Percentiles rank a stretch among this genome's conserved stretches.
Evolutionary conservation across 371 early-diverging fungal species (phyloP).

Genomic region (Saksenaea vasiformis): DNA sequence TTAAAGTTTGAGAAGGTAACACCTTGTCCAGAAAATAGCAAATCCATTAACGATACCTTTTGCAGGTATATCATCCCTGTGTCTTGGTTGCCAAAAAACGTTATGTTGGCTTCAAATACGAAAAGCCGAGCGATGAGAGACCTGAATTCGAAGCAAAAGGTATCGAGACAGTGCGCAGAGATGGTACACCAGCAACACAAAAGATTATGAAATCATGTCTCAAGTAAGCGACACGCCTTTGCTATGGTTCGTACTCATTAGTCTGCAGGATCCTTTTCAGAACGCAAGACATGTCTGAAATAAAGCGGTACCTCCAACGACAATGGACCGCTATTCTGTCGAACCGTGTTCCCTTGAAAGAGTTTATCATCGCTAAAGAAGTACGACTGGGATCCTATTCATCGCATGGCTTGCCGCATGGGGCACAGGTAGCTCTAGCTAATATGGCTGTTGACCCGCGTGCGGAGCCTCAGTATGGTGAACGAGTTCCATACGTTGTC

Average conservation of each 20-base stretch:
- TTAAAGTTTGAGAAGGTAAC: slow-evolving; percentile 88
- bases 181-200: slow-evolving; percentile 78
- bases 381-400: slow-evolving; percentile 68
- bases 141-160: slow-evolving; percentile 94
- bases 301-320: slow-evolving; percentile 71
- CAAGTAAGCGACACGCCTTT: slow-evolving; percentile 50
- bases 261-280: slow-evolving; percentile 68
- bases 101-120: slow-evolving; percentile 87
- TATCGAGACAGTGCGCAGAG: slow-evolving; percentile 90
- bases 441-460: slow-evolving; percentile 70
- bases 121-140: slow-evolving; percentile 52
- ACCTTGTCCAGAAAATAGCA: background rate
- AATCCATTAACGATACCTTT: background rate
- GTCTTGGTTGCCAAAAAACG: slow-evolving; percentile 88
- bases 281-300: slow-evolving; percentile 75
- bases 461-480: slow-evolving; percentile 82
- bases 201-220: slow-evolving; percentile 76
- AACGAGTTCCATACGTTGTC: slow-evolving; percentile 89
- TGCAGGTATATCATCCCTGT: slow-evolving; percentile 81
- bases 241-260: background rate
- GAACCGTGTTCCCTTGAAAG: slow-evolving; percentile 67
- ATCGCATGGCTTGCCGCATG: slow-evolving; percentile 63
- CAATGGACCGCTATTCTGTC: slow-evolving; percentile 75
- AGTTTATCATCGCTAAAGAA: slow-evolving; percentile 86
- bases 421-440: slow-evolving; percentile 70